Evolutionary conservation across 768 basidiomycete species (phyloP).

Genomic region (Hemileccinum impolitum): DNA sequence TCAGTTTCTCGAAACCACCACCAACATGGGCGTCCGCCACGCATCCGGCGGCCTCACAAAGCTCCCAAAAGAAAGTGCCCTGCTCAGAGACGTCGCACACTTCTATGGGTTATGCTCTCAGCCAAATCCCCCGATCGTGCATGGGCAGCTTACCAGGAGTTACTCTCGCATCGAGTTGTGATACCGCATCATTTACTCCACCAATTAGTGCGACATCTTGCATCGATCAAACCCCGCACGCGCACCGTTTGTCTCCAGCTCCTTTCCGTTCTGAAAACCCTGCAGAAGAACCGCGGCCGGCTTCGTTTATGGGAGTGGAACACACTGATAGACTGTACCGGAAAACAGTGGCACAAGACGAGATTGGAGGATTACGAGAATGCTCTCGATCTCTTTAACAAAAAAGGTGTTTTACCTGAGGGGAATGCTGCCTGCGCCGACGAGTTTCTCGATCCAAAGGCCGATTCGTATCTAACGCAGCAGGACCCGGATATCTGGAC

Average conservation of each 20-base stretch:
- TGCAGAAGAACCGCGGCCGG: slow-evolving; percentile 52
- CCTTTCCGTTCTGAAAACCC: slow-evolving; percentile 59
- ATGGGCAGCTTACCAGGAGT: slow-evolving; percentile 43
- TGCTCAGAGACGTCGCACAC: slow-evolving; percentile 19
- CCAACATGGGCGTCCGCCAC: not conserved
- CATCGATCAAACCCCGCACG: slow-evolving; percentile 51
- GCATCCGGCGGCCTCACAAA: not conserved
- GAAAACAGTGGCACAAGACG: slow-evolving; percentile 61
- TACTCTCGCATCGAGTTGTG: slow-evolving; percentile 23
- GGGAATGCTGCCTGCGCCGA: slow-evolving; percentile 7
- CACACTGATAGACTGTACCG: slow-evolving; percentile 63
- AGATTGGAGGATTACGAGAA: slow-evolving; percentile 53
- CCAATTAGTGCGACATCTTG: slow-evolving; percentile 58
- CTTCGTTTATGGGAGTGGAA: slow-evolving; percentile 75
- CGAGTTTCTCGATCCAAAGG: slow-evolving; percentile 6
- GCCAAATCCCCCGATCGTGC: slow-evolving; percentile 32
- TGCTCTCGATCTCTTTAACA: slow-evolving; percentile 57
- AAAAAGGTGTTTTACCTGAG: slow-evolving; percentile 46
- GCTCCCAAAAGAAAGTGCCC: slow-evolving; percentile 16
- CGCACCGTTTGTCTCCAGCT: slow-evolving; percentile 60
- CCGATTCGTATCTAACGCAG: not conserved
- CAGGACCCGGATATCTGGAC: slow-evolving; percentile 62
- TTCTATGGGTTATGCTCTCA: slow-evolving; percentile 33
- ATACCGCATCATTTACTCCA: slow-evolving; percentile 50
- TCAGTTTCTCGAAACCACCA: slow-evolving; percentile 7